Evolutionary conservation across 148 eudicot genomes (phyloP).

Genomic region (Silene uniflora): DNA sequence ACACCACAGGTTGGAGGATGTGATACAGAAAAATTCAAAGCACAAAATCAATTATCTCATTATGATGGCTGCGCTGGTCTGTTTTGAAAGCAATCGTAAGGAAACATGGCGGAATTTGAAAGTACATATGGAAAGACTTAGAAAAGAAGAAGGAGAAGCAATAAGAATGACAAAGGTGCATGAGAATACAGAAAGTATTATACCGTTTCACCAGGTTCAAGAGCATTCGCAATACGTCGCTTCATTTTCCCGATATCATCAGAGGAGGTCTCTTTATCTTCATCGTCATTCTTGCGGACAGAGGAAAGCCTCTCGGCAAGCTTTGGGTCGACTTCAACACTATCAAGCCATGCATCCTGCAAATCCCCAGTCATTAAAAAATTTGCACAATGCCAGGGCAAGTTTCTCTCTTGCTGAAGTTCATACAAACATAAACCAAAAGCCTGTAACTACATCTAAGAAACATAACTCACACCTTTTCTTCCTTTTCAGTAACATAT

Average conservation of each 20-base stretch:
- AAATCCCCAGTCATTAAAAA: slow-evolving; percentile 7
- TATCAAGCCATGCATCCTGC: slow-evolving; percentile 99
- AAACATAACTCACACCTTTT: slow-evolving; percentile 49
- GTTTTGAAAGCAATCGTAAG: background rate
- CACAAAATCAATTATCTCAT: background rate
- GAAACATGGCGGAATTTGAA: background rate
- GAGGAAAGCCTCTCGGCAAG: slow-evolving; percentile 41
- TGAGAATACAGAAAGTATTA: slow-evolving; percentile 7
- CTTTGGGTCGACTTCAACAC: slow-evolving; percentile 54
- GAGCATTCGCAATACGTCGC: slow-evolving; percentile 85
- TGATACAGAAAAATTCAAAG: background rate
- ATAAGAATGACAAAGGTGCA: background rate
- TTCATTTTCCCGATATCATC: slow-evolving; percentile 70
- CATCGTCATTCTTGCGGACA: slow-evolving; percentile 36
- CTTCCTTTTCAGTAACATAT: slow-evolving; percentile 60
- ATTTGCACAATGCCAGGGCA: slow-evolving; percentile 1
- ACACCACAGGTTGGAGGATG: background rate
- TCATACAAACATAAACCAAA: background rate
- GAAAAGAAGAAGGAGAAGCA: slow-evolving; percentile 4
- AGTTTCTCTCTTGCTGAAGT: background rate
- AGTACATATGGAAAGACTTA: background rate
- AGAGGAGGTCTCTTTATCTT: slow-evolving; percentile 46
- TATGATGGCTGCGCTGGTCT: background rate
- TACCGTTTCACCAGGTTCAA: slow-evolving; percentile 93
- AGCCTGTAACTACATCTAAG: background rate